Percentiles rank a stretch among this genome's conserved stretches.
Evolutionary conservation across 805 yeast species (phyloP).

Genomic region (Wickerhamomyces subpelliculosus): DNA sequence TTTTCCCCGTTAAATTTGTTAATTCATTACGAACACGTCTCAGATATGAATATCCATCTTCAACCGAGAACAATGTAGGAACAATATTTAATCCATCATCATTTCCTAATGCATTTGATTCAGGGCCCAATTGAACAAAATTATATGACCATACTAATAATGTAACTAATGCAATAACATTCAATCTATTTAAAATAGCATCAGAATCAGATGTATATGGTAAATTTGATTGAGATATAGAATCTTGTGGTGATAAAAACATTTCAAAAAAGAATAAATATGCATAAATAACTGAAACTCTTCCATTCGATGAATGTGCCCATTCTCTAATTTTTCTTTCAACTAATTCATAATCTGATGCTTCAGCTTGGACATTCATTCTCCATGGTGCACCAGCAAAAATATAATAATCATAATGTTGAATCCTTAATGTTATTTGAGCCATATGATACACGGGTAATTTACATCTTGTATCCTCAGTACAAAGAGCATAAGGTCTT

Average conservation of each 20-base stretch:
- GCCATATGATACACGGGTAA: constrained; percentile 67
- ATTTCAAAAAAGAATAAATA: constrained; percentile 55
- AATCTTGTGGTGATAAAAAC: constrained; percentile 48
- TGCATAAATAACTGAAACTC: constrained; percentile 52
- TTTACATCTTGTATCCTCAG: constrained; percentile 44
- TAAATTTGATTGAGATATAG: constrained; percentile 32
- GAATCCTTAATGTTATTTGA: constrained; percentile 62
- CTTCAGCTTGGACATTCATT: constrained; percentile 59
- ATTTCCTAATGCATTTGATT: constrained; percentile 24
- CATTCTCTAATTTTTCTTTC: constrained; percentile 45
- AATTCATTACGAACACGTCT: constrained; percentile 40
- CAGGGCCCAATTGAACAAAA: constrained; percentile 42
- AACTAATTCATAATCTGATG: constrained; percentile 41
- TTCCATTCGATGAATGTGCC: constrained; percentile 41
- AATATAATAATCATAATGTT: constrained; percentile 73
- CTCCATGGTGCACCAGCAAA: constrained; percentile 80
- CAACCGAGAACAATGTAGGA: constrained; percentile 30
- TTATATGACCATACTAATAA: constrained; percentile 45
- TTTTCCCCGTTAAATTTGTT: constrained; percentile 25
- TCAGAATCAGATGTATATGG: constrained; percentile 47
- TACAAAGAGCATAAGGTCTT: constrained; percentile 16
- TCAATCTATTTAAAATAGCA: constrained; percentile 34
- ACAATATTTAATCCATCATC: no score
- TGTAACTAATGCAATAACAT: constrained; percentile 25
- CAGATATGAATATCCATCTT: constrained; percentile 44